These are phyloP conservation scores for Henningerozyma blattae DNA, from an alignment of 805 yeast genomes.

Conservation along the genomic window DNA sequence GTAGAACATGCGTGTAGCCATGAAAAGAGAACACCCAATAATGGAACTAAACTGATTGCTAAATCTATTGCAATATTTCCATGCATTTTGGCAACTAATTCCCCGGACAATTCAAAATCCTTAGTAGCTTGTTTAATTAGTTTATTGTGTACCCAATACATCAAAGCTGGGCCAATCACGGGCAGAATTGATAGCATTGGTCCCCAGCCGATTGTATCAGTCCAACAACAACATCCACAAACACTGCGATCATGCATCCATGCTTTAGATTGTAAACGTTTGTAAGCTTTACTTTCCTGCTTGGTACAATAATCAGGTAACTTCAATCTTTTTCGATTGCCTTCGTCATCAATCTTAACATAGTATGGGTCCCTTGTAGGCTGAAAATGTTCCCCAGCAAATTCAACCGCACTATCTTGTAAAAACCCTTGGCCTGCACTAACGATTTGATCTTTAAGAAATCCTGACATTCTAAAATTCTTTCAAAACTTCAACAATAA, in stretches of 20 bases:
- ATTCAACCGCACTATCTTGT: conserved; percentile 3
- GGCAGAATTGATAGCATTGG: conserved; percentile 68
- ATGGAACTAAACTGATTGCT: conserved; percentile 63
- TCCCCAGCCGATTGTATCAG: conserved; percentile 64
- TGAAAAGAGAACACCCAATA: conserved; percentile 63
- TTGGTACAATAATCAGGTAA: conserved; percentile 40
- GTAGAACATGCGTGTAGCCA: conserved; percentile 85
- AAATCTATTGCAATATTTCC: conserved; percentile 69
- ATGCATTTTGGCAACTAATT: conserved; percentile 55
- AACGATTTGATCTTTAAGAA: conserved; percentile 2
- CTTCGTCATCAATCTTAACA: conserved; percentile 22
- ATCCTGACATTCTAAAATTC: conserved; percentile 6
- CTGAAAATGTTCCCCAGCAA: conserved; percentile 21
- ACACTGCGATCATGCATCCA: conserved; percentile 83
- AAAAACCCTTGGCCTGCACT: conserved; percentile 5
- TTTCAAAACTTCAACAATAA: too few species aligned
- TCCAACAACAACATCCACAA: conserved; percentile 56
- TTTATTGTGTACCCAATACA: conserved; percentile 70
- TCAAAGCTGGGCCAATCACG: conserved; percentile 68
- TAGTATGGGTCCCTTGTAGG: conserved; percentile 46
- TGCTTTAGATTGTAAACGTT: conserved; percentile 58
- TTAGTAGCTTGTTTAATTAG: conserved; percentile 47
- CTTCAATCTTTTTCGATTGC: conserved; percentile 34
- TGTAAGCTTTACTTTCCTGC: conserved; percentile 59
- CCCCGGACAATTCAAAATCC: conserved; percentile 43